Base-by-base conservation (phyloP, 2,329 filamentous ascomycete species). In the Fusarium sp. region DNA sequence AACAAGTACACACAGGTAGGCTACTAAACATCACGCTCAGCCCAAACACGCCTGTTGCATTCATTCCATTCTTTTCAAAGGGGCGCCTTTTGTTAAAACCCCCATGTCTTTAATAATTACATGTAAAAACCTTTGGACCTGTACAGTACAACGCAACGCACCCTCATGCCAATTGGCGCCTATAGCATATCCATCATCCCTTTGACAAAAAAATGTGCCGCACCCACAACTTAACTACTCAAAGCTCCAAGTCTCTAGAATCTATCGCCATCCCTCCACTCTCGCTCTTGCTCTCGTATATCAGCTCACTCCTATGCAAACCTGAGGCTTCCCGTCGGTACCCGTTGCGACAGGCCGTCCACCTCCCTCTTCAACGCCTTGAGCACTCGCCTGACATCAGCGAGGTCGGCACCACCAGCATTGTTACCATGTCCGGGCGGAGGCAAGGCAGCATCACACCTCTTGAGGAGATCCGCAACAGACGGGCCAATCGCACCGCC, bases 401-500 rank as follows among this genome's bases (percentile, higher is more conserved):
- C 74, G 24, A 81, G 69, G 47, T 83, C 81, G 31, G 76, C 70
- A 28, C 81, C 81, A 10, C 81, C 81, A 5, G 76, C 73, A 66
- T 83, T 83, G 51, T 66, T 70, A 19, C 76, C 75, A 59, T 80
- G 71, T 25, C 77, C 72, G 12, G 76, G 64, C 48, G 75, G 74
- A 46, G 77, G 75, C 28, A 82, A 69, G 25, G 79, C 79, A 26
- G 75, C 73, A 58, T 85, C 84, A 58, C 83, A 84, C 45, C 81
- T 76, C 40, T 73, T 75, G 38, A 87, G 75, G 34, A 87, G 73
- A 28, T 86, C 83, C 22, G 76, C 76, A 25, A 85, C 78, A 70
- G 81, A 81, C 5, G 71, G 71, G 7, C 77, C 75, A 24, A 82
- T 77, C 7, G 73, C 71, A 2, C 74, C 75, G 12, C 77, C 75